Evolutionary conservation across 139 green algal species (phyloP).

Genomic region (Tetratostichococcus sp.): DNA sequence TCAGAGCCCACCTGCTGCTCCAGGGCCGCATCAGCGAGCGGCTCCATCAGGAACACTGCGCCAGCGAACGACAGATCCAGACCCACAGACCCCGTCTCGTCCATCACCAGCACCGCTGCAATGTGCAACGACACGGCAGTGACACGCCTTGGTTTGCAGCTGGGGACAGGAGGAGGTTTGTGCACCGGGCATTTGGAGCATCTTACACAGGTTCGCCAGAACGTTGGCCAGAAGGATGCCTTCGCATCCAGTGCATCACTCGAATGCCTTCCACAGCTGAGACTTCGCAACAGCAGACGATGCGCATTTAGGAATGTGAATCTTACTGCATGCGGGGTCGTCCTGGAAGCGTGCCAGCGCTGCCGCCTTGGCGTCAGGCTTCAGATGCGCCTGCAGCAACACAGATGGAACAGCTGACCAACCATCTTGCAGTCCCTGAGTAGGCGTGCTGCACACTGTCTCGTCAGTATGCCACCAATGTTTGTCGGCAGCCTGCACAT

Average conservation of each 20-base stretch:
- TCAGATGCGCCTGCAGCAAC: constrained; percentile 22
- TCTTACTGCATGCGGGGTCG: background rate
- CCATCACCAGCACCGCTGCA: constrained; percentile 76
- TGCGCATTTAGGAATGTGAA: too few relatives aligned
- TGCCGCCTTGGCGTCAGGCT: constrained; percentile 6
- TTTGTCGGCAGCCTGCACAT: too few relatives aligned
- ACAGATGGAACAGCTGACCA: too few relatives aligned
- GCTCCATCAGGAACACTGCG: constrained; percentile 93
- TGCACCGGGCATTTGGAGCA: constrained; percentile 59
- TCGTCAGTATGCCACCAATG: too few relatives aligned
- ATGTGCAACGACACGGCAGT: constrained; percentile 39
- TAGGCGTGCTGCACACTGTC: too few relatives aligned
- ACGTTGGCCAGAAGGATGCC: too few relatives aligned
- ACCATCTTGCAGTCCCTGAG: too few relatives aligned
- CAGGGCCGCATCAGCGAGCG: constrained; percentile 70
- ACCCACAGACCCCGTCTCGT: constrained; percentile 69
- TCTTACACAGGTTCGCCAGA: constrained; percentile 44
- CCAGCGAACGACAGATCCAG: constrained; percentile 88
- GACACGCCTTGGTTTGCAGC: too few relatives aligned
- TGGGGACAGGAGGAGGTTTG: constrained; percentile 83
- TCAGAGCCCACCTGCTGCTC: constrained; percentile 76
- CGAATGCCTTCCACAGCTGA: too few relatives aligned
- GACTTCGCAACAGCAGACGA: too few relatives aligned
- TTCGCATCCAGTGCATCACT: too few relatives aligned
- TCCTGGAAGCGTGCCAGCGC: constrained; percentile 51